Evolutionary conservation across 2,329 filamentous ascomycete genomes (phyloP).

Genomic region (Lojkania enalia): DNA sequence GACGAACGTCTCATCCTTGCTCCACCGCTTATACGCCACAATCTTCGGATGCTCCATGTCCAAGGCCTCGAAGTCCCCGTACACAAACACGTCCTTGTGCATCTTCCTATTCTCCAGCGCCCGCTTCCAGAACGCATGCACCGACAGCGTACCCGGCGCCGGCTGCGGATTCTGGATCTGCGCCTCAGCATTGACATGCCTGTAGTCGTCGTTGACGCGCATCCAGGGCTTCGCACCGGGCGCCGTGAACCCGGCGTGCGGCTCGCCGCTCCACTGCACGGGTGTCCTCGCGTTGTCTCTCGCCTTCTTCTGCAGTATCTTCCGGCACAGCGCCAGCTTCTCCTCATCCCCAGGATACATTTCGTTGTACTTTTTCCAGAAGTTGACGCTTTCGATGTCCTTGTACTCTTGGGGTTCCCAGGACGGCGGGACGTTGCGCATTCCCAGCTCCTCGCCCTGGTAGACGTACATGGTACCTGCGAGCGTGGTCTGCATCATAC

Average conservation of each 20-base stretch:
- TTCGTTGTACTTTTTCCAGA: conserved; percentile 49
- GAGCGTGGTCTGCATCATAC: conserved; percentile 53
- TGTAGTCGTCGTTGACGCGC: conserved; percentile 61
- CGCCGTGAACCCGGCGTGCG: conserved; percentile 65
- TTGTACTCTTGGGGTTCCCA: conserved; percentile 54
- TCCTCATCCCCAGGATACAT: conserved; percentile 32
- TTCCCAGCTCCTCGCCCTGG: conserved; percentile 57
- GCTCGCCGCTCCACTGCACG: conserved; percentile 64
- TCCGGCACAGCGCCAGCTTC: conserved; percentile 32
- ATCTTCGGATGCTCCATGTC: conserved; percentile 48
- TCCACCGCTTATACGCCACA: conserved; percentile 39
- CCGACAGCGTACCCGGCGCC: conserved; percentile 45
- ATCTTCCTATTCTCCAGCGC: conserved; percentile 60
- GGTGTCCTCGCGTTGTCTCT: conserved; percentile 69
- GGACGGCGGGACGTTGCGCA: conserved; percentile 51
- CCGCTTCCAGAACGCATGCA: conserved; percentile 64
- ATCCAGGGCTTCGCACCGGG: conserved; percentile 60
- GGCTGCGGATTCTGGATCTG: conserved; percentile 48
- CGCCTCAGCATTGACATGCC: conserved; percentile 58
- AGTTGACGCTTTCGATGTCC: conserved; percentile 61
- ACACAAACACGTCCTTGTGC: conserved; percentile 63
- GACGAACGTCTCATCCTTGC: conserved; percentile 29
- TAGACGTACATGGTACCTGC: conserved; percentile 55
- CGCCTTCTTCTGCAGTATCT: conserved; percentile 60
- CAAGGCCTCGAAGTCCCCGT: conserved; percentile 62